Evolutionary conservation across 1,284 basidiomycete species (phyloP), one percentile per base, ranked within the genome.

Genomic region (Ceratobasidium theobromae): DNA sequence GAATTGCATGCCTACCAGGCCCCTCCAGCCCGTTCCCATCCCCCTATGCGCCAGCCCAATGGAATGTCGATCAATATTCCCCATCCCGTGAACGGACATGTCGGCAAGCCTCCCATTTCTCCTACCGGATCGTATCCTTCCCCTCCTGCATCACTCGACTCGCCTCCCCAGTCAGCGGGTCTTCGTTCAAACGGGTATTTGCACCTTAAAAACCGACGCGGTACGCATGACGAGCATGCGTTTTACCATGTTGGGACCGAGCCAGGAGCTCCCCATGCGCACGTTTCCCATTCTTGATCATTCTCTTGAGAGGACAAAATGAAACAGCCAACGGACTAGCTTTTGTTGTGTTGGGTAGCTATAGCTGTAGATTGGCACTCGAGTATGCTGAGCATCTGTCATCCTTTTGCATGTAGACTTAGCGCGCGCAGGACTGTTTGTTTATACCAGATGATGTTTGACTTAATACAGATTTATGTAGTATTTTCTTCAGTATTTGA

Each of bases 101-200:
- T 69, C 25, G 28, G 49, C 32, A 66, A 67, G 23, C 28, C 40
- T 16, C 76, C 72, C 28, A 55, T 71, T 33, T 79, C 79, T 23
- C 80, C 82, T 3, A 74, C 75, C 16, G 83, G 84, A 65, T 82
- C 86, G 40, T 91, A 91, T 73, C 89, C 89, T 5, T 90, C 89
- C 0, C 89, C 89, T 0, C 89, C 89, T 45, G 81, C 82, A 9
- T 91, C 89, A 14, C 73, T 85, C 55, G 88, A 88, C 76, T 89
- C 87, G 14, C 88, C 88, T 1, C 82, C 84, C 21, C 65, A 69
- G 3, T 58, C 51, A 16, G 65, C 68, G 46, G 48, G 62, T 21
- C 52, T 1, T 25, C 62, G 40, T 38, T n/a, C n/a, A n/a, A n/a
- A n/a, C n/a, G n/a, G n/a, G n/a, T n/a, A n/a, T n/a, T n/a, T n/a